These are phyloP conservation scores for Bassia scoparia DNA, from an alignment of 148 eudicot genomes.

Conservation along the genomic window DNA sequence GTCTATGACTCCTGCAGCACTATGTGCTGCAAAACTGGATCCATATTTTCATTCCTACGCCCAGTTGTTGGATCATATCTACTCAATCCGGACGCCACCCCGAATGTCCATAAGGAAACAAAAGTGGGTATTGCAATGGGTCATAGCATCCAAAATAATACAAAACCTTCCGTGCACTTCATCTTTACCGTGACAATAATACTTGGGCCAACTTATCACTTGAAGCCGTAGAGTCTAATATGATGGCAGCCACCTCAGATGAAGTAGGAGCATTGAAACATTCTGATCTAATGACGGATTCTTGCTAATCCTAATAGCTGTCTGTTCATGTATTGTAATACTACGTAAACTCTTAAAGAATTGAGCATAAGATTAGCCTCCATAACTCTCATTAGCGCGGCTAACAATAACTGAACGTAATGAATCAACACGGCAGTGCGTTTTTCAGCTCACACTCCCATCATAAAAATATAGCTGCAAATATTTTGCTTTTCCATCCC, in stretches of 20 bases:
- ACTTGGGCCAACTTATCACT: background rate
- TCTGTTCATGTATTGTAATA: background rate
- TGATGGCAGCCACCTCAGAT: constrained; percentile 5
- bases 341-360: constrained; percentile 1
- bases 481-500: background rate
- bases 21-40: no score
- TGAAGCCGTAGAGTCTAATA: background rate
- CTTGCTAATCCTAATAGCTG: background rate
- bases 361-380: background rate
- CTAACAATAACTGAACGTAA: background rate
- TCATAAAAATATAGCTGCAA: constrained; percentile 17
- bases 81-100: background rate
- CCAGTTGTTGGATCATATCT: background rate
- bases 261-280: background rate
- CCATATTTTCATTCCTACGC: background rate
- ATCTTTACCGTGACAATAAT: background rate
- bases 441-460: background rate
- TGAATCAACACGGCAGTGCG: background rate
- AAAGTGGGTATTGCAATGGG: constrained; percentile 6
- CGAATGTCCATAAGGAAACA: background rate
- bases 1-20: background rate
- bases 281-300: background rate
- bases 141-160: constrained; percentile 16
- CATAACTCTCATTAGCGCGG: background rate
- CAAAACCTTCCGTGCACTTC: background rate